Conservation (phyloP, 306 rosid species). For the Luffa aegyptiaca region DNA sequence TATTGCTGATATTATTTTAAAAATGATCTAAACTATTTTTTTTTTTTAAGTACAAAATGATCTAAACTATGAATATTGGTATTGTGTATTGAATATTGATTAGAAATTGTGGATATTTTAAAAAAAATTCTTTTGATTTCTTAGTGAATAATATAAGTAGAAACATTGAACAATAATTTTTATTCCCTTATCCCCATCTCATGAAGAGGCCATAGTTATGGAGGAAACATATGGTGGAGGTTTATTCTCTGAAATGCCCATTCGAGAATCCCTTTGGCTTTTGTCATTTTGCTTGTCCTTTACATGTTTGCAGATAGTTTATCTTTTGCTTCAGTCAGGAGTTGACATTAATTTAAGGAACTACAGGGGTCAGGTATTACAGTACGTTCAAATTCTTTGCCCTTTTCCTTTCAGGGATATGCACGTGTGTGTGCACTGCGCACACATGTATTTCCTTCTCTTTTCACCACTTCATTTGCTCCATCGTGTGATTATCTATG, state of each 20-base stretch:
- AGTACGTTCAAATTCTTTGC: background rate
- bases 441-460: background rate
- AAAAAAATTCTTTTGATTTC: background rate
- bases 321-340: constrained; percentile 81
- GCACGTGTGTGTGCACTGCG: background rate
- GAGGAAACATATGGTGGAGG: background rate
- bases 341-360: constrained; percentile 87
- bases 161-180: background rate
- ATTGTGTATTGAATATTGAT: background rate
- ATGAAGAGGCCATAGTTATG: background rate
- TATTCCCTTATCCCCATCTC: background rate
- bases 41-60: no score
- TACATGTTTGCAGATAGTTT: constrained; percentile 55
- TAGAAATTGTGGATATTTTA: background rate
- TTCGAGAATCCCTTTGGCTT: background rate
- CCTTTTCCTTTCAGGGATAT: background rate
- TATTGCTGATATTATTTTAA: no score
- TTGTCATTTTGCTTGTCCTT: background rate
- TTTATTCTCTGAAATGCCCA: background rate
- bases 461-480: background rate
- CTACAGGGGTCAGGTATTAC: constrained; percentile 93
- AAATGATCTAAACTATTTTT: no score
- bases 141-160: background rate
- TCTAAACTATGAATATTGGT: background rate
- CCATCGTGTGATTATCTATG: constrained; percentile 7